Evolutionary conservation across 768 basidiomycete species (phyloP), one percentile per base, ranked within the genome.

Genomic region (Suillus americanus): DNA sequence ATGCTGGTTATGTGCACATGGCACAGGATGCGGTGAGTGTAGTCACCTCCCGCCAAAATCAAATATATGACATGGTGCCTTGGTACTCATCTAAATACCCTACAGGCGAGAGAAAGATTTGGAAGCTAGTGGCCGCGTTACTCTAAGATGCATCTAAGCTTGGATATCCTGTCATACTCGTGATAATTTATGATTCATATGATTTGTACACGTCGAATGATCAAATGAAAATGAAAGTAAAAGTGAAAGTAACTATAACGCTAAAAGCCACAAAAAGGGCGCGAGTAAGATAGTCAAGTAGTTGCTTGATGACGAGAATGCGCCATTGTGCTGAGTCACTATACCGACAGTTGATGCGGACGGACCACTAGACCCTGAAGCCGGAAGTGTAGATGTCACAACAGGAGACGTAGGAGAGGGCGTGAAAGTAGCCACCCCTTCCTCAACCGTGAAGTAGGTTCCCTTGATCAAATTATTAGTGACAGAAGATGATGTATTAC

Each of bases 371-470:
- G 40, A 7, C 65, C 41, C 74, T 66, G 72, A 63, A 61, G 74
- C 69, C 40, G 76, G 62, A 30, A 74, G 54, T 20, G 73, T 75
- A 66, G 76, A 75, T 13, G 76, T 61, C 1, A 65, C 56, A 74
- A 64, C 16, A 73, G 35, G 45, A 35, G 20, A 54, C 6, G 92
- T 93, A 25, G 85, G 69, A 51, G 83, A 78, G 53, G 86, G 72
- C 37, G 84, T 78, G 48, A 71, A 77, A 25, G 85, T 86, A 14
- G 85, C 80, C 5, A 81, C 80, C 30, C 92, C 92, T 69, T 86
- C 84, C 75, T 92, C 85, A 68, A 92, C 92, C 5, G 82, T 84
- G 70, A 92, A 84, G 79, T 92, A 94, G 66, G 80, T 89, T 53
- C 79, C 89, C 89, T 89, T 65, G 12, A 41, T 35, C 45, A 45